Base-by-base conservation (phyloP, 2,329 filamentous ascomycete genomes). In the Fusarium avenaceum region DNA sequence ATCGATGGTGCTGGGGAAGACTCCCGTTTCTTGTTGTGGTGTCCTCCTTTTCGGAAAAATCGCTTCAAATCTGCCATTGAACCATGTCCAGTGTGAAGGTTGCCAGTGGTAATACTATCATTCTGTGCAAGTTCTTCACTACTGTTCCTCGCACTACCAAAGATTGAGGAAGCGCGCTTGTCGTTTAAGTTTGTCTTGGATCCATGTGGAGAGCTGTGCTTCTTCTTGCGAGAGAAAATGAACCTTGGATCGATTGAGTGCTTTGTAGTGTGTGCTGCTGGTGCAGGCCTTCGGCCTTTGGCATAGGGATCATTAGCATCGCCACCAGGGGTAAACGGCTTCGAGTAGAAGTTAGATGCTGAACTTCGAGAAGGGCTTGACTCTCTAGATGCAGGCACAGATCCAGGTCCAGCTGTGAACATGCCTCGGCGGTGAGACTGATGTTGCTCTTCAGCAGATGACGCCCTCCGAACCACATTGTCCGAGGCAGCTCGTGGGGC, bases 51-150 rank as follows among this genome's bases (percentile, higher is more conserved):
- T 79, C 90, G 96, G 84, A 99, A 97, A 78, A 99, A 99, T n/a
- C 96, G 88, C 81, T 97, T 97, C 63, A 99, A 80, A 74, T 98
- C 95, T 5, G 92, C 90, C 92, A 98, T 98, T 7, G 96, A 97
- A 22, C 92, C 89, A 62, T 92, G 88, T 50, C 71, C 66, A n/a
- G 75, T 73, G 22, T 73, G 68, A 14, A 71, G 64, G 19, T 70
- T 65, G 20, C 69, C 70, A 32, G 65, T 68, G 8, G 67, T 59
- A 42, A 63, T 49, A 24, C 73, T 74, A 42, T 78, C 76, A 15
- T 72, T 75, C 9, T 69, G 67, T 3, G 68, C 55, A 22, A 75
- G 67, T 22, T 77, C 76, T 19, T 80, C 55, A 81, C 80, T 38
- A 81, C 76, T 69, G 75, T 76, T 67, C 77, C 78, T 78, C 68